Percentiles rank a stretch among this genome's conserved stretches.
phyloP scores from a whole-genome alignment of 257 asterid genomes.

The Primulina tabacum region DNA sequence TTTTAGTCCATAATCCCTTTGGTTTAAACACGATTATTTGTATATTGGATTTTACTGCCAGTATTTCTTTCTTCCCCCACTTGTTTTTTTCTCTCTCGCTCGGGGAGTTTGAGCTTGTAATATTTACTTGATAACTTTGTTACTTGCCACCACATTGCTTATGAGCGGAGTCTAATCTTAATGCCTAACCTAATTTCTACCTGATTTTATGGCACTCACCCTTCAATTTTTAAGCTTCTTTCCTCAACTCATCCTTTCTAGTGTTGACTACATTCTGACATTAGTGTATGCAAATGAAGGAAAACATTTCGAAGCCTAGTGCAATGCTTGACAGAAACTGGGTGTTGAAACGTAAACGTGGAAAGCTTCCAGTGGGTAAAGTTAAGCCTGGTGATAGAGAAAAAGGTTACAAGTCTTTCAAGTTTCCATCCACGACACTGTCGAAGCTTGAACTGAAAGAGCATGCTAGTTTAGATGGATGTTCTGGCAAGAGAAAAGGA shows the following conservation, averaged over 20 bases:
- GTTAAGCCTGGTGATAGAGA: conserved; percentile 42
- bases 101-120: not conserved
- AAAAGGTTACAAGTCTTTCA: conserved; percentile 37
- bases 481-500: conserved; percentile 68
- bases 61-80: not conserved
- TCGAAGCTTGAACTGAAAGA: conserved; percentile 35
- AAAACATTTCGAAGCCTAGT: conserved; percentile 43
- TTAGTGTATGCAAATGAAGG: conserved; percentile 48
- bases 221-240: too few relatives aligned
- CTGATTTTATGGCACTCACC: too few relatives aligned
- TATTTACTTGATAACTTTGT: not conserved
- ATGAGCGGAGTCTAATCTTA: too few relatives aligned
- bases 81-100: not conserved
- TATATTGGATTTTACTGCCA: not conserved
- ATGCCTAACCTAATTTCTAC: too few relatives aligned
- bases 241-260: too few relatives aligned
- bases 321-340: conserved; percentile 56
- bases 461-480: conserved; percentile 36
- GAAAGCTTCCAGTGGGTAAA: conserved; percentile 51
- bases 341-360: conserved; percentile 70
- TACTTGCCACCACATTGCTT: too few relatives aligned
- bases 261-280: conserved; percentile 5
- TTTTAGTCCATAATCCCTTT: too few relatives aligned
- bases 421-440: conserved; percentile 37
- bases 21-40: not conserved